phyloP scores from a whole-genome alignment of 306 rosid genomes.

The Lathyrus aphaca region DNA sequence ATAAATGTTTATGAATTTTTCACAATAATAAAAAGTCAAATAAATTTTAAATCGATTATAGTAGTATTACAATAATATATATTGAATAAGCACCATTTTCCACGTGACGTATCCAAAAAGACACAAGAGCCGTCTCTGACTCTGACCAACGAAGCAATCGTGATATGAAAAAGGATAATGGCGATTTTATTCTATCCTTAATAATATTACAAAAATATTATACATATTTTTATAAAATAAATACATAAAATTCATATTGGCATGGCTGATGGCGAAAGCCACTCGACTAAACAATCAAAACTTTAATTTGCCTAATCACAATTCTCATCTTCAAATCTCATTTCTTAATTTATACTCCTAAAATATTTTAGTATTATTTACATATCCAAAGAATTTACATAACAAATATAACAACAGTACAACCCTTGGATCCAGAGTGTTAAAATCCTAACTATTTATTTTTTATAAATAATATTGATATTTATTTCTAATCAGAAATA shows the following conservation, averaged over 20 bases:
- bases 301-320: slow-evolving; percentile 25
- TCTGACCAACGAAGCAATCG: slow-evolving; percentile 42
- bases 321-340: slow-evolving; percentile 26
- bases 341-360: slow-evolving; percentile 30
- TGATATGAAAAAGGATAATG: slow-evolving; percentile 35
- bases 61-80: not conserved
- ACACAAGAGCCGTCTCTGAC: slow-evolving; percentile 47
- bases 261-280: slow-evolving; percentile 26
- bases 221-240: not conserved
- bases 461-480: no score
- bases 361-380: slow-evolving; percentile 5
- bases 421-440: not conserved
- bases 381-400: not conserved
- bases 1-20: not conserved
- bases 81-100: not conserved
- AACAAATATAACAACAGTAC: slow-evolving; percentile 27
- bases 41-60: not conserved
- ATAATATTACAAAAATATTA: not conserved
- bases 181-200: not conserved
- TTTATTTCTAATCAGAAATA: no score
- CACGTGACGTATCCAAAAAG: slow-evolving; percentile 41
- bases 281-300: slow-evolving; percentile 31
- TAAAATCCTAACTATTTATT: no score
- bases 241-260: not conserved
- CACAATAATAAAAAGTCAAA: not conserved